Evolutionary conservation across 345 rosid genomes (phyloP).

Genomic region (Eucalyptus marginata): DNA sequence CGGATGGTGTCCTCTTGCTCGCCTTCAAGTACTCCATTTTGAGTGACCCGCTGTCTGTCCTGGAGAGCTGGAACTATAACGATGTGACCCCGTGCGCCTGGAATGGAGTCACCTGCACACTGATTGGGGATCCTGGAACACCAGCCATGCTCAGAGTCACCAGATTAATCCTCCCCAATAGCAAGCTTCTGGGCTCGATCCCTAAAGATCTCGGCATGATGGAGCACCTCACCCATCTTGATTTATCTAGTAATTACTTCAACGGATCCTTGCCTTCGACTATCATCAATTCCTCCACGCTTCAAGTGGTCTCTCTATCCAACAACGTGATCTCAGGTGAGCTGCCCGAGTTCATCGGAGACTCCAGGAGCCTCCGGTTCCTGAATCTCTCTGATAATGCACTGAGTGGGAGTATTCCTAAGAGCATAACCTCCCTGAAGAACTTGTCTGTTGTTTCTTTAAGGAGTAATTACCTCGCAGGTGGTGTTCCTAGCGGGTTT

Average conservation of each 20-base stretch:
- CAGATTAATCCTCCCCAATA: not conserved
- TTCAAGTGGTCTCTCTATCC: not conserved
- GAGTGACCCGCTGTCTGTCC: conserved; percentile 1
- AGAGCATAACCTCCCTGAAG: conserved; percentile 22
- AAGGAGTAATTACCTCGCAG: conserved; percentile 49
- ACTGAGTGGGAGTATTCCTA: conserved; percentile 51
- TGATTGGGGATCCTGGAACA: not conserved
- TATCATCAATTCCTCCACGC: not conserved
- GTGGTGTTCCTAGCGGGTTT: conserved; percentile 46
- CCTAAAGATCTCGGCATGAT: not conserved
- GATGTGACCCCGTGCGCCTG: conserved; percentile 8
- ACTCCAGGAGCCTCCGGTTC: conserved; percentile 26
- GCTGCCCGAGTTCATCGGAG: conserved; percentile 32
- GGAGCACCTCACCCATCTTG: not conserved
- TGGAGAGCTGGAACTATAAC: conserved; percentile 2
- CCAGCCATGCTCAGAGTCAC: not conserved
- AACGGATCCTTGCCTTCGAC: conserved; percentile 4
- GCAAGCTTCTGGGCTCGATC: conserved; percentile 4
- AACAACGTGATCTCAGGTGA: conserved; percentile 22
- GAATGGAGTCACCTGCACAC: conserved; percentile 1
- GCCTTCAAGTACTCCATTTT: conserved; percentile 6
- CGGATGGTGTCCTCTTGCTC: conserved; percentile 4
- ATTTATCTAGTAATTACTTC: conserved; percentile 1
- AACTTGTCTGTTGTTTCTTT: conserved; percentile 62
- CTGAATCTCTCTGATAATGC: conserved; percentile 79